phyloP scores from a whole-genome alignment of 1,284 basidiomycete species.

The Leucoagaricus sp. region DNA sequence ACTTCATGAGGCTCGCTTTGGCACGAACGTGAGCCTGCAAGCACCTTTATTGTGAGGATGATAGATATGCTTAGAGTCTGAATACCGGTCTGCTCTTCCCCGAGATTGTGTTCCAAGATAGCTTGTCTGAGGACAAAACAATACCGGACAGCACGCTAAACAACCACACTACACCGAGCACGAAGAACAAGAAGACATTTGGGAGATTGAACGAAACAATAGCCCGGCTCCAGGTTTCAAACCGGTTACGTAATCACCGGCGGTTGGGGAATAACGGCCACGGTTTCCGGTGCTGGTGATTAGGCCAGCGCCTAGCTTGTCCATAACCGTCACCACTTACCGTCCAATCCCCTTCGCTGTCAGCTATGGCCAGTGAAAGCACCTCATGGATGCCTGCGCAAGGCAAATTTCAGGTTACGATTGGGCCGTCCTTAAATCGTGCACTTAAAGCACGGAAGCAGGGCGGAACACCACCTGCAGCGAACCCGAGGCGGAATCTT shows the following conservation, averaged over 20 bases:
- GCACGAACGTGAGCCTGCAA: no score
- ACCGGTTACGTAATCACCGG: constrained; percentile 5
- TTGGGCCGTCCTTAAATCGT: constrained; percentile 58
- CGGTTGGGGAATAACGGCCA: background rate
- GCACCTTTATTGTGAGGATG: no score
- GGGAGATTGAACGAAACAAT: background rate
- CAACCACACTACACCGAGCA: background rate
- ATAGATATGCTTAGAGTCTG: no score
- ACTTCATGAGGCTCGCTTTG: no score
- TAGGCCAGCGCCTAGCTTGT: background rate
- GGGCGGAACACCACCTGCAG: constrained; percentile 43
- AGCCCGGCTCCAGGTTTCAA: background rate
- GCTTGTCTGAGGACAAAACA: no score
- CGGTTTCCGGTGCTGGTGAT: constrained; percentile 5
- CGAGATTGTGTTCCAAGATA: no score
- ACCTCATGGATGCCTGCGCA: constrained; percentile 56
- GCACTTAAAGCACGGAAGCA: constrained; percentile 58
- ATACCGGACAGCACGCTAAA: no score
- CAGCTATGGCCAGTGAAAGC: constrained; percentile 44
- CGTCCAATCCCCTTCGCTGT: constrained; percentile 13
- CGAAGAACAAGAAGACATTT: background rate
- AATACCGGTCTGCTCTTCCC: no score
- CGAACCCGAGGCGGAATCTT: constrained; percentile 40
- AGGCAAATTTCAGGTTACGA: constrained; percentile 53
- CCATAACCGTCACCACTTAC: background rate